These are phyloP conservation scores for Fusarium napiforme DNA, from an alignment of 2,329 filamentous ascomycete species.

Conservation along the genomic window DNA sequence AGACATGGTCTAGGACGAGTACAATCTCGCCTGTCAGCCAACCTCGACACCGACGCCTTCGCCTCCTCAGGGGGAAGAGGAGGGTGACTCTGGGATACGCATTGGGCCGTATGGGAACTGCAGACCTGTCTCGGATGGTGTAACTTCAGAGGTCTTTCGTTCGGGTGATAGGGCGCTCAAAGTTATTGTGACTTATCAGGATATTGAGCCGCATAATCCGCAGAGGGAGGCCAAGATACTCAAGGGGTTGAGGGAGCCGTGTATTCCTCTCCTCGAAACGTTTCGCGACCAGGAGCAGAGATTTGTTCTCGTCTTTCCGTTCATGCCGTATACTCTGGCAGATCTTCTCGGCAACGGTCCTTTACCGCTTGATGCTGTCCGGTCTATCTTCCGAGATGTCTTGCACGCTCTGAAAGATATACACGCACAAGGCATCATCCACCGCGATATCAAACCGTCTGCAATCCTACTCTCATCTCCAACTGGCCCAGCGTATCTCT, in stretches of 20 bases:
- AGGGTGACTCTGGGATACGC: conserved; percentile 49
- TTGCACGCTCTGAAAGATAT: conserved; percentile 77
- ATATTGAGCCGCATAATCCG: conserved; percentile 85
- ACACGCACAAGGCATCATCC: conserved; percentile 81
- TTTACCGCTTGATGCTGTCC: conserved; percentile 48
- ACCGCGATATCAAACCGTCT: conserved; percentile 93
- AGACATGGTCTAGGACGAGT: conserved; percentile 64
- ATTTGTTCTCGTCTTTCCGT: conserved; percentile 87
- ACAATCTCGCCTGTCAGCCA: conserved; percentile 58
- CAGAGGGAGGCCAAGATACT: conserved; percentile 83
- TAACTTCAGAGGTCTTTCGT: conserved; percentile 87
- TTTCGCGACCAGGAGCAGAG: conserved; percentile 77
- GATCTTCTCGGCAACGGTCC: conserved; percentile 67
- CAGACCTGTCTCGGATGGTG: conserved; percentile 69
- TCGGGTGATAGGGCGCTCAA: conserved; percentile 77
- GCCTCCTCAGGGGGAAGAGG: conserved; percentile 6
- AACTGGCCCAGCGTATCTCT: conserved; percentile 78
- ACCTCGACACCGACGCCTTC: conserved; percentile 20
- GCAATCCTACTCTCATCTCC: conserved; percentile 80
- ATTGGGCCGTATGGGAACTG: conserved; percentile 68
- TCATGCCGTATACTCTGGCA: conserved; percentile 78
- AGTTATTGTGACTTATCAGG: conserved; percentile 79
- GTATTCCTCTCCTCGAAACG: conserved; percentile 76
- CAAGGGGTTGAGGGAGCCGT: conserved; percentile 62
- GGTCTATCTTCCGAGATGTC: conserved; percentile 69